A percentile compares a stretch with the other conserved stretches of the same genome.
These are phyloP conservation scores for Gyrodon lividus DNA, from an alignment of 768 basidiomycete genomes.

Conservation along the genomic window DNA sequence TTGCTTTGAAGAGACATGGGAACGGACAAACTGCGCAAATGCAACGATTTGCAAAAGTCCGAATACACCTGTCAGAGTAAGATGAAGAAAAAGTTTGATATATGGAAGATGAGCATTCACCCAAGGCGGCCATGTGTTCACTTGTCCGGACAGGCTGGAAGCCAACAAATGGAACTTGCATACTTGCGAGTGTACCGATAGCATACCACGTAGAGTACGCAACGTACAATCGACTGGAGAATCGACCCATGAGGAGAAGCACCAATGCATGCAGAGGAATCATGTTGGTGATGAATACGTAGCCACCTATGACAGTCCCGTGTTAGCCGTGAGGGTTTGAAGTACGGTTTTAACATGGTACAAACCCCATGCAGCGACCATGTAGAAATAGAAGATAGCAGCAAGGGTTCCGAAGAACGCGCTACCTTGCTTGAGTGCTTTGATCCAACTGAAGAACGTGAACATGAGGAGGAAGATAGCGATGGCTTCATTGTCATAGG, in stretches of 20 bases:
- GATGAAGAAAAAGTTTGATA: constrained; percentile 2
- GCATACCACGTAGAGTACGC: constrained; percentile 98
- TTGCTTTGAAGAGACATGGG: constrained; percentile 87
- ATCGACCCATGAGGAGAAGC: constrained; percentile 94
- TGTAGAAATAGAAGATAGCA: constrained; percentile 98
- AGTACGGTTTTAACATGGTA: constrained; percentile 1
- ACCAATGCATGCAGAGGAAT: constrained; percentile 95
- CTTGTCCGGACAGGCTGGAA: constrained; percentile 98
- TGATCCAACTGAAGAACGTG: constrained; percentile 97
- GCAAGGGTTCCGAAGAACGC: constrained; percentile 88
- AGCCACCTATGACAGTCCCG: constrained; percentile 62
- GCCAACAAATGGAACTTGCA: constrained; percentile 99
- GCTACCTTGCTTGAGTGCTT: constrained; percentile 90
- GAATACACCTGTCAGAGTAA: constrained; percentile 68
- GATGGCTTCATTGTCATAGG: constrained; percentile 99
- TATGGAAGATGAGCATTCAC: constrained; percentile 37
- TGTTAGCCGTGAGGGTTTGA: constrained; percentile 7
- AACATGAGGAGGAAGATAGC: constrained; percentile 99
- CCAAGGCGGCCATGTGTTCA: constrained; percentile 98
- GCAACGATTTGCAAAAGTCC: constrained; percentile 95
- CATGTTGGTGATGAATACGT: constrained; percentile 99
- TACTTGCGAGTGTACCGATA: constrained; percentile 93
- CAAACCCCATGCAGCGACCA: constrained; percentile 99
- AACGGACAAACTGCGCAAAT: constrained; percentile 85
- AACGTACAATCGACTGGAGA: constrained; percentile 86